Evolutionary conservation across 1,284 basidiomycete species (phyloP), one percentile per base, ranked within the genome.

Genomic region (Naganishia sp.): DNA sequence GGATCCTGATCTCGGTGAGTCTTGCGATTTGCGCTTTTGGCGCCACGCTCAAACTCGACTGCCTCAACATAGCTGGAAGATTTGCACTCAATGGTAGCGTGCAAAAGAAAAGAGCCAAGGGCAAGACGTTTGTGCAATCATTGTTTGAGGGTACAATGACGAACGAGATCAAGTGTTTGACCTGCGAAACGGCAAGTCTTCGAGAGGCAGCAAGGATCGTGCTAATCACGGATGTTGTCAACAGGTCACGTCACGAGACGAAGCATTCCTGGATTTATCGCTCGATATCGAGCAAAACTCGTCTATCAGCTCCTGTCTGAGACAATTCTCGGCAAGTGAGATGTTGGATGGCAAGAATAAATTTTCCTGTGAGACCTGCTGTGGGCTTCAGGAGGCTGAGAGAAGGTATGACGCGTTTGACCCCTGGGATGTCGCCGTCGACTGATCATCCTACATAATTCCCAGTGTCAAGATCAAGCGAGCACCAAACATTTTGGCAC

Each of bases 281-380:
- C 94, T 99, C 78, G 95, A 99, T 78, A 98, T 99, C 71, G 93
- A 97, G 76, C 92, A 95, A 79, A 95, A 98, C 80, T 90, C 92
- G 3, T 95, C 92, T 69, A 88, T 99, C 60, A 95, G 94, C 0
- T 90, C 94, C 6, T 98, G 95, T 78, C 85, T 99, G 61, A 86
- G 93, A 54, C 92, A 95, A 77, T 99, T 99, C 78, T 95, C 92
- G 73, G 93, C 94, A 46, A 92, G 90, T 76, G 96, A 99, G 80
- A 99, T 97, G 94, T 86, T 99, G 21, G 94, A 92, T 73, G 91
- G 94, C 75, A 90, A 87, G 77, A 98, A 99, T 84, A 99, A 98
- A 81, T 99, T 98, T 79, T 97, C 94, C 79, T 99, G 95, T 78
- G 96, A 99, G 79, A 87, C 88, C 18, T 99, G 95, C 80, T 94